Conservation (phyloP, 2,329 filamentous ascomycete genomes). For the Nothomitra cinnamomea region DNA sequence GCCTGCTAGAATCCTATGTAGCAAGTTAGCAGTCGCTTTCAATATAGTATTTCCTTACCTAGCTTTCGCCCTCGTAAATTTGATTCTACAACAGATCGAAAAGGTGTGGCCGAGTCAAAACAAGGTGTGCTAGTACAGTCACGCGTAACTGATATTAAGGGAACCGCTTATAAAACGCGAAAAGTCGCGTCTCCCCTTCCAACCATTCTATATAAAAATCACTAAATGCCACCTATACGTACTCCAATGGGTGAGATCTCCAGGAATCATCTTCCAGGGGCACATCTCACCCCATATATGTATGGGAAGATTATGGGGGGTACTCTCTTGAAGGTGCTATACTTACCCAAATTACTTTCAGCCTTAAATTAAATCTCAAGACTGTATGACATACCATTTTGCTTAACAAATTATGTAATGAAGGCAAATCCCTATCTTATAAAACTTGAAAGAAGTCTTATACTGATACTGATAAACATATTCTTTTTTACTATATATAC, state of each 20-base stretch:
- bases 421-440: background rate
- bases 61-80: too few relatives aligned
- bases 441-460: background rate
- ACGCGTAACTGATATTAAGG: background rate
- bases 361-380: background rate
- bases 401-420: background rate
- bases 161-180: background rate
- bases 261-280: background rate
- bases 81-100: too few relatives aligned
- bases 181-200: background rate
- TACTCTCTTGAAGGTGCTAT: background rate
- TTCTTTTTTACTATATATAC: background rate
- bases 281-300: background rate
- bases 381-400: background rate
- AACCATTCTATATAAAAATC: background rate
- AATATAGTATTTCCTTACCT: too few relatives aligned
- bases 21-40: too few relatives aligned
- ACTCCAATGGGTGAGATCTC: background rate
- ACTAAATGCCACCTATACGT: background rate
- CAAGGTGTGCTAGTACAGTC: background rate
- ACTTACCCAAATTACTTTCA: background rate
- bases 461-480: background rate
- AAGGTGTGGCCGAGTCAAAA: too few relatives aligned
- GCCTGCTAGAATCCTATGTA: too few relatives aligned
- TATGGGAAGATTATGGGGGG: background rate